Percentiles rank a stretch among this genome's conserved stretches.
Evolutionary conservation across 2,329 filamentous ascomycete genomes (phyloP).

Genomic region (Lasiodiplodia sp.): DNA sequence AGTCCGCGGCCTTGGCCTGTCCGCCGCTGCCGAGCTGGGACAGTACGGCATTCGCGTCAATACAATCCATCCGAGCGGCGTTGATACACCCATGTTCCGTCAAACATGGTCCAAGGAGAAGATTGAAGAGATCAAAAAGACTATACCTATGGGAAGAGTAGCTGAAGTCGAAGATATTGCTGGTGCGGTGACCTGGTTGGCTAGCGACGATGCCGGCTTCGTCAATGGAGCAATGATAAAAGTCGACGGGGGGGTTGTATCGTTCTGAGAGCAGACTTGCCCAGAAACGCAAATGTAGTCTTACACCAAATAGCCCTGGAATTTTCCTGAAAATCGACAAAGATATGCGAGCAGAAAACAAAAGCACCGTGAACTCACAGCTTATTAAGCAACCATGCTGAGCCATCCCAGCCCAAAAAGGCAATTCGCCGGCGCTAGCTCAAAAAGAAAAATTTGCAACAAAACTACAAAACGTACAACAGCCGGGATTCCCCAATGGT

Average conservation of each 20-base stretch:
- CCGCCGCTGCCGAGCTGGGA: slow-evolving; percentile 49
- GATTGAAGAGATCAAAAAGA: slow-evolving; percentile 42
- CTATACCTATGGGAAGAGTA: slow-evolving; percentile 46
- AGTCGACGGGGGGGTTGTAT: slow-evolving; percentile 40
- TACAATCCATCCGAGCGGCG: slow-evolving; percentile 50
- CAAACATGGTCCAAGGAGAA: slow-evolving; percentile 45
- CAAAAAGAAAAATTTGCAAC: slow-evolving; percentile 37
- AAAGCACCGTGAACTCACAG: neutral
- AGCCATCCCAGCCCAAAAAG: neutral
- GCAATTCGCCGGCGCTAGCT: neutral
- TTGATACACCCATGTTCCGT: slow-evolving; percentile 46
- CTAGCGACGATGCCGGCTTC: slow-evolving; percentile 49
- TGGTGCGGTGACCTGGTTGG: slow-evolving; percentile 48
- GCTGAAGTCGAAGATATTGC: slow-evolving; percentile 49
- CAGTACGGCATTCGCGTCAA: slow-evolving; percentile 50
- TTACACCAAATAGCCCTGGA: too few relatives aligned
- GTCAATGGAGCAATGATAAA: slow-evolving; percentile 48
- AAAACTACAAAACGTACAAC: neutral
- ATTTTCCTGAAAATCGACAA: too few relatives aligned
- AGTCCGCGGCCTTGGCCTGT: slow-evolving; percentile 47
- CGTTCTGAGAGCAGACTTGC: neutral
- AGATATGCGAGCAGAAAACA: too few relatives aligned
- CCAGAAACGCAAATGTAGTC: neutral
- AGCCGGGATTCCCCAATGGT: slow-evolving; percentile 8
- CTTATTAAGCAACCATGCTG: neutral